Conservation (phyloP, 2,329 filamentous ascomycete species). For the Calonectria leucothoes region DNA sequence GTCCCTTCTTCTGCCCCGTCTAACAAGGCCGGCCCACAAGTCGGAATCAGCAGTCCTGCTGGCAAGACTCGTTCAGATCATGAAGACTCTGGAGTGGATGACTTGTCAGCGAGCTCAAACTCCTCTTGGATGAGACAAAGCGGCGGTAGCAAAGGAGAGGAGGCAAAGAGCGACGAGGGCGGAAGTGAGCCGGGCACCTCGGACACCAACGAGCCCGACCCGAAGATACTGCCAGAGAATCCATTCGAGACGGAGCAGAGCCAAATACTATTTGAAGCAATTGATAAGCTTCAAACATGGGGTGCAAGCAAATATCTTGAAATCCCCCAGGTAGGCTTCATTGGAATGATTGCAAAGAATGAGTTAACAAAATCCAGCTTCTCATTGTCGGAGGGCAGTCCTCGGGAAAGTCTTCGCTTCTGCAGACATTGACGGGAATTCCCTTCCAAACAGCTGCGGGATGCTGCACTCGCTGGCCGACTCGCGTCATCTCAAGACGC, state of each 20-base stretch:
- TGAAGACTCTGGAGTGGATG: not conserved
- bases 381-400: conserved; percentile 53
- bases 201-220: not conserved
- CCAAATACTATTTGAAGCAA: conserved; percentile 49
- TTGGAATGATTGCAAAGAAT: not conserved
- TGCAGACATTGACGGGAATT: conserved; percentile 51
- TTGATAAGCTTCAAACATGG: conserved; percentile 49
- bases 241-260: conserved; percentile 50
- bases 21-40: not conserved
- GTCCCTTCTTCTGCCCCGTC: not conserved
- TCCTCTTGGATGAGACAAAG: not conserved
- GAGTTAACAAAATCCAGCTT: conserved; percentile 37
- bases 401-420: conserved; percentile 51
- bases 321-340: conserved; percentile 47
- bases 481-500: conserved; percentile 50
- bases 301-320: conserved; percentile 44
- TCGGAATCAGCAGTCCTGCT: not conserved
- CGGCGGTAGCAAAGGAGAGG: not conserved
- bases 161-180: not conserved
- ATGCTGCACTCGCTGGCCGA: conserved; percentile 52
- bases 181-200: conserved; percentile 37
- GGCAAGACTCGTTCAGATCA: not conserved
- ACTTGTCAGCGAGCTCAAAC: not conserved
- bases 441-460: conserved; percentile 48
- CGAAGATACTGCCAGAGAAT: conserved; percentile 36